Base-by-base conservation (phyloP, 2,329 filamentous ascomycete species). In the Aschersonia sp. region DNA sequence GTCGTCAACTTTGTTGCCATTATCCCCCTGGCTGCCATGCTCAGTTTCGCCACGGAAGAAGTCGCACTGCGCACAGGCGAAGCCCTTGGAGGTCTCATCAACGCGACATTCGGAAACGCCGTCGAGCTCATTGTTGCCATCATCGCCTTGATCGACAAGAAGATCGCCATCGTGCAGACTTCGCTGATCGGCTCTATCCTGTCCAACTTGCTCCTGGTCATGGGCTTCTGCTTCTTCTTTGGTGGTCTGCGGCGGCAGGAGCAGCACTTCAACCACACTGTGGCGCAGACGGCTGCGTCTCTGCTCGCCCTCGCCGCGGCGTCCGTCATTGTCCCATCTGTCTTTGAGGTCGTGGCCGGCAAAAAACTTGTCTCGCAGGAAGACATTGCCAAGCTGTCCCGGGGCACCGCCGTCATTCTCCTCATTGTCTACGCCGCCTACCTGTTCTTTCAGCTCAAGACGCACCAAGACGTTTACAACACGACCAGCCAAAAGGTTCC, bases 1-100 rank as follows among this genome's bases (percentile, higher is more conserved):
- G 78, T 89, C 48, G 76, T 96, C 65, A 96, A 96, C 68, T 96
- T 96, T 58, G 76, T 96, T 53, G 90, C 89, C 51, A 95, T 96
- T 55, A 82, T 96, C 50, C 89, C 89, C 0, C 72, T 96, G 41
- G 90, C 90, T 3, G 85, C 83, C 11, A 81, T 95, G 70, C 72
- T 97, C 30, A 83, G 85, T 56, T 94, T 85, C 58, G 86, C 87
- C 0, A 96, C 90, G 0, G 90, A 97, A 63, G 88, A 95, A 63
- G 83, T 96, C 53, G 85, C 89, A 4, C 66, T 89, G 47, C 75
- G 81, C 49, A 83, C 81, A 0, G 88, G 89, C 45, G 88, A 96
- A 63, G 89, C 86, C 0, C 68, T 95, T 2, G 90, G 90, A 52
- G 90, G 89, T 48, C 69, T 97, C 37, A 72, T 96, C 49, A 96